Base-by-base conservation (phyloP, 176 grass and related monocot genomes). In the Avena atlantica region DNA sequence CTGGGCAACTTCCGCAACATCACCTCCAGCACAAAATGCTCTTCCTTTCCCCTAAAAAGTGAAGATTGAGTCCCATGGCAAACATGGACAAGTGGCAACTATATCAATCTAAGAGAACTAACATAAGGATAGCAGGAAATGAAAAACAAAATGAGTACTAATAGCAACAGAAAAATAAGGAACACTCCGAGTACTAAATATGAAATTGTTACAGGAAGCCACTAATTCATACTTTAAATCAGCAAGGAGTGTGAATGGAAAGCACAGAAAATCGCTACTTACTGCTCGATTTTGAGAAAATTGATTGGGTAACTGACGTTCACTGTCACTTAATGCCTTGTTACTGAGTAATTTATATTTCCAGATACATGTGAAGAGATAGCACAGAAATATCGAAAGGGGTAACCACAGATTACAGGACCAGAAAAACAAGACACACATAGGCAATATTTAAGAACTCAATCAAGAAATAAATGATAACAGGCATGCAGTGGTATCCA, bases 1-100 rank as follows among this genome's bases (percentile, higher is more conserved):
- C 24, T 52, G 87, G 47, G 50, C 87, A 68, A 94, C 85, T 85
- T 86, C 92, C 74, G 92, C 84, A 85, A 96, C 90, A 87, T 98
- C 96, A 80, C 96, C 96, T 90, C 96, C 96, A 78, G 96, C 93
- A 78, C 92, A 98, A 94, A 98, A 96, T 90, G 96, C 96, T 91
- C 96, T 98, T 86, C 96, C 94, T 52, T 94, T 92, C 27, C 96
- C 96, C 96, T 98, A 79, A 81, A 92, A 69, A 25, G 34, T 83
- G 76, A 40, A 44, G 40, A 68, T 59, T 85, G 14, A 36, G 85
- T 25, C 77, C 12, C 48, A 10, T 45, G 17, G 55, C 31, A 48
- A 45, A 79, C 21, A n/a, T 17, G 31, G 36, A 29, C 53, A 49
- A 34, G 42, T 3, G 1, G 63, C 44, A 60, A 79, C 21, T 40